A percentile compares a stretch with the other conserved stretches of the same genome.
Conservation (phyloP, 805 yeast genomes). For the Lachancea quebecensis region DNA sequence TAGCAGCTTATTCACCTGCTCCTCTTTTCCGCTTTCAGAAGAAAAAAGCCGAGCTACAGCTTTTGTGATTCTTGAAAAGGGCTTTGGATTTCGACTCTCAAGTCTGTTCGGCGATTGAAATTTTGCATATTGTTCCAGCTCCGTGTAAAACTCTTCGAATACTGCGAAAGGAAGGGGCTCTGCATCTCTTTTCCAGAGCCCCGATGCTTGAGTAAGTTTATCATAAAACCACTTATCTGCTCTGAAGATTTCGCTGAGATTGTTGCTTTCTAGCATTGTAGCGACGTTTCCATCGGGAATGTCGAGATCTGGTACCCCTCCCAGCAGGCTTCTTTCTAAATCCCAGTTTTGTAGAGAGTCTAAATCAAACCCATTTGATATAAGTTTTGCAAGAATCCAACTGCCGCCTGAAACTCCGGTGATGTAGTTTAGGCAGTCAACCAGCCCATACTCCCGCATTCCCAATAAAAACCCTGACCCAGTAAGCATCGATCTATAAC, state of each 20-base stretch:
- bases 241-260: conserved; percentile 13
- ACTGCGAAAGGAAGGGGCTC: conserved; percentile 1
- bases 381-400: conserved; percentile 54
- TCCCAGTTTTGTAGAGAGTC: conserved; percentile 36
- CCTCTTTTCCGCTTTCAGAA: conserved; percentile 13
- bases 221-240: conserved; percentile 8
- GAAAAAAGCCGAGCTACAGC: conserved; percentile 9
- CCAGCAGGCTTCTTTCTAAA: conserved; percentile 41
- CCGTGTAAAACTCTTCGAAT: conserved; percentile 6
- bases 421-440: conserved; percentile 49
- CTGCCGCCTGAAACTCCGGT: conserved; percentile 69
- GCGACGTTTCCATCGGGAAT: conserved; percentile 23
- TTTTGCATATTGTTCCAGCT: conserved; percentile 18
- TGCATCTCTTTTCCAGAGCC: conserved; percentile 1
- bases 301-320: conserved; percentile 53
- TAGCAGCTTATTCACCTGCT: conserved; percentile 7
- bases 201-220: conserved; percentile 1
- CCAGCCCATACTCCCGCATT: conserved; percentile 35
- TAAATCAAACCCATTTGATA: conserved; percentile 35
- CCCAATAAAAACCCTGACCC: conserved; percentile 29
- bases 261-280: conserved; percentile 7
- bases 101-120: background rate
- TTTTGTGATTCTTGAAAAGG: conserved; percentile 12
- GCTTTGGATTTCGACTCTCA: conserved; percentile 13
- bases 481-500: conserved; percentile 32